Evolutionary conservation across 164 flowering plant species (phyloP), one percentile per base, ranked within the genome.

Genomic region (Berberis thunbergii): DNA sequence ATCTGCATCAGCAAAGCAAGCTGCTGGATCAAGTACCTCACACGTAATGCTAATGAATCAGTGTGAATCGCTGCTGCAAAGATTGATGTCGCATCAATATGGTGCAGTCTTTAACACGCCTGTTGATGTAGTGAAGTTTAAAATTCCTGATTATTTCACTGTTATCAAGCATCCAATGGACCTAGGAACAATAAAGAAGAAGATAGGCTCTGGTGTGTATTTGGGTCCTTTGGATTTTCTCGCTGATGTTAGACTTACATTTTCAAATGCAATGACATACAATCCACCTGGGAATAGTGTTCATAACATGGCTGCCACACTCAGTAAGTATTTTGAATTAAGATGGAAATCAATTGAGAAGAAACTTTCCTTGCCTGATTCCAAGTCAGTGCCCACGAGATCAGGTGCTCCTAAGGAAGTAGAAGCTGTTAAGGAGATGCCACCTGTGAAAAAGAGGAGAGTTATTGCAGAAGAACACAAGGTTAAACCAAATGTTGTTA

Each of bases 91-190:
- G 4, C 94, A 89, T 67, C 74, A 77, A 58, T 72, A 43, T 74
- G 80, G 75, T 41, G 84, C 86, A 85, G 81, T 81, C 4, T 87
- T 89, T 67, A 83, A 83, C 55, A 44, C 54, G 9, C 94, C 94
- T 7, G 97, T 90, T 67, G 97, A 90, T 70, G 72, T 76, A 12
- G 89, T 78, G 43, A 74, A 79, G 69, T 74, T 83, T 74, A 84
- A 83, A 43, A 83, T 90, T 72, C 97, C 95, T 1, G 97, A 90
- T 73, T 90, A 90, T 71, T 79, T 73, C 43, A 76, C 62, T 49
- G 76, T 89, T 54, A 89, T 87, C 54, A 87, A 82, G 76, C 85
- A 84, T 62, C 97, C 97, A 7, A 89, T 89, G 97, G 97, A 89
- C 75, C 72, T 89, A 62, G 94, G 94, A 13, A 87, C 97, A 1